phyloP scores from a whole-genome alignment of 2,329 filamentous ascomycete genomes.

The Aspergillus pseudoterreus region DNA sequence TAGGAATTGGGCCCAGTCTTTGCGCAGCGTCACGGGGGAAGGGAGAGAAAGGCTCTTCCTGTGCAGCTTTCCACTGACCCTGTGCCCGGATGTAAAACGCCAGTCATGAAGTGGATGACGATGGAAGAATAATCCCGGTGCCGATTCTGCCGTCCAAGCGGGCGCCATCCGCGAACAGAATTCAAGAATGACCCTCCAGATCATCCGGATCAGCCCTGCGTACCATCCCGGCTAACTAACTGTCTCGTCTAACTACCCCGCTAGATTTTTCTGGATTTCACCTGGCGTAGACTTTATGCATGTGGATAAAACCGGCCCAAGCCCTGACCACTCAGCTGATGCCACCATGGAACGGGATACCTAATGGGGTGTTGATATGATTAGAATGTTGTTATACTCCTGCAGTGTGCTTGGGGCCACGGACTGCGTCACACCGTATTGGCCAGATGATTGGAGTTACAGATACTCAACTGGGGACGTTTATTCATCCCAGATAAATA shows the following conservation, averaged over 20 bases:
- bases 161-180: slow-evolving; percentile 10
- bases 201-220: slow-evolving; percentile 8
- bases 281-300: slow-evolving; percentile 12
- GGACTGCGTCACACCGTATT: too few relatives aligned
- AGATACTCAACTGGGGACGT: too few relatives aligned
- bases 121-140: slow-evolving; percentile 3
- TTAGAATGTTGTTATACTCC: neutral
- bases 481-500: too few relatives aligned
- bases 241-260: slow-evolving; percentile 9
- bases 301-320: neutral
- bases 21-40: too few relatives aligned
- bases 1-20: too few relatives aligned
- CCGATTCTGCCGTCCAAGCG: slow-evolving; percentile 7
- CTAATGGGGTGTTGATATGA: neutral
- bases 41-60: neutral
- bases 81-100: neutral
- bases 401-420: too few relatives aligned
- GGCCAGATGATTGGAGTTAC: too few relatives aligned
- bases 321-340: slow-evolving; percentile 2
- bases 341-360: neutral
- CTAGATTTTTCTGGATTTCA: slow-evolving; percentile 19
- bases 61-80: neutral
- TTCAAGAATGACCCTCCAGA: slow-evolving; percentile 8
- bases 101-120: neutral
- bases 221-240: slow-evolving; percentile 4